Conservation (phyloP, 2,329 filamentous ascomycete species). For the Talaromyces verruculosus region DNA sequence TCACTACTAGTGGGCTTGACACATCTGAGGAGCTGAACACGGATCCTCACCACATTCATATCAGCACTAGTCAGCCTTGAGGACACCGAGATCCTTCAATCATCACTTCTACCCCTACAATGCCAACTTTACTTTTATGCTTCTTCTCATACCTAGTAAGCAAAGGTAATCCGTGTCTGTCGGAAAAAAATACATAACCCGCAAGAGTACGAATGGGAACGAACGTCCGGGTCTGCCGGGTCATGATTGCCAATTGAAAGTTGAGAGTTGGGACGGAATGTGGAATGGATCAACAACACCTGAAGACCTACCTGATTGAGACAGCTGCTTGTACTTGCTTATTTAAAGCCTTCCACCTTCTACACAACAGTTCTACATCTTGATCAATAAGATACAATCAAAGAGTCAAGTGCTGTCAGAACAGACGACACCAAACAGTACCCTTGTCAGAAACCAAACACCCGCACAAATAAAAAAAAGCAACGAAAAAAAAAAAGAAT, state of each 20-base stretch:
- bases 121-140: not conserved
- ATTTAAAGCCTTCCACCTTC: not conserved
- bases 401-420: not conserved
- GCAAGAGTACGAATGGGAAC: not conserved
- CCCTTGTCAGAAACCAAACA: not conserved
- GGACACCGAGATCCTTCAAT: not conserved
- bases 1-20: not conserved
- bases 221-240: not conserved
- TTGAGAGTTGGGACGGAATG: not conserved
- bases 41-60: not conserved
- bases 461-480: not conserved
- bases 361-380: not conserved
- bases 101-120: not conserved
- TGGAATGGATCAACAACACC: slow-evolving; percentile 5
- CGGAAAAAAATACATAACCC: not conserved
- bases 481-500: not conserved
- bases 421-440: not conserved
- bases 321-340: not conserved
- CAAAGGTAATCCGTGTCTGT: not conserved
- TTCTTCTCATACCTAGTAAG: not conserved
- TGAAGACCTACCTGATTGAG: not conserved
- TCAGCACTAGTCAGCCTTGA: not conserved
- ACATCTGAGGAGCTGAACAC: not conserved
- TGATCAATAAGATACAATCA: not conserved
- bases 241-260: not conserved